Evolutionary conservation across 2,329 filamentous ascomycete species (phyloP).

Genomic region (Orbilia brochopaga): DNA sequence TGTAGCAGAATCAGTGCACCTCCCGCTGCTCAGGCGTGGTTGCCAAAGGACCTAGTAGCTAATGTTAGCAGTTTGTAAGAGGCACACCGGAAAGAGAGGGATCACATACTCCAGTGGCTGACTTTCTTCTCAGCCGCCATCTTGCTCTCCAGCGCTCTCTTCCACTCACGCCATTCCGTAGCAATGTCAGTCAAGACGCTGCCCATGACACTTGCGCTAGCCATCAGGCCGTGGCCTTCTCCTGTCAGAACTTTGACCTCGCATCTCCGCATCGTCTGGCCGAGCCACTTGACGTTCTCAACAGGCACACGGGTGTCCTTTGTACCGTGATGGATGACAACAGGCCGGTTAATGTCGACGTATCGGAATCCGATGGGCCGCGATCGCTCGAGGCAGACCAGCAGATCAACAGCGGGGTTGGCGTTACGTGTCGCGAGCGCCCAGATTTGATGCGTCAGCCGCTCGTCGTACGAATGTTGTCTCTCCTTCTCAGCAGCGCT

Average conservation of each 20-base stretch:
- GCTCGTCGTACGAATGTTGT: constrained; percentile 77
- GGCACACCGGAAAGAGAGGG: not conserved
- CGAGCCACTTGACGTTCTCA: constrained; percentile 93
- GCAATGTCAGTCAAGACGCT: constrained; percentile 93
- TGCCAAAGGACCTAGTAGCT: constrained; percentile 35
- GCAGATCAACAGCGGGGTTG: constrained; percentile 89
- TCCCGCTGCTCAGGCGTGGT: constrained; percentile 45
- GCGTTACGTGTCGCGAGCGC: constrained; percentile 86
- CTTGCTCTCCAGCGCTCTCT: constrained; percentile 61
- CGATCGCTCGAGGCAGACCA: constrained; percentile 88
- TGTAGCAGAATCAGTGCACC: constrained; percentile 26
- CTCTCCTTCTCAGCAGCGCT: constrained; percentile 73
- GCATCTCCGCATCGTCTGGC: constrained; percentile 89
- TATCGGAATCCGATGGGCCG: constrained; percentile 95
- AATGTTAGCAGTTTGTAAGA: constrained; percentile 9
- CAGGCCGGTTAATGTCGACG: constrained; percentile 87
- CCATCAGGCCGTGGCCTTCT: constrained; percentile 95
- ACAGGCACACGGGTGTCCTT: constrained; percentile 90
- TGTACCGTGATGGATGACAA: constrained; percentile 92
- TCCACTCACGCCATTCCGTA: constrained; percentile 91
- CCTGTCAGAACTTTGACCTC: constrained; percentile 89
- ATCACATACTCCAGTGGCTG: constrained; percentile 42
- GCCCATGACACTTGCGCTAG: constrained; percentile 89
- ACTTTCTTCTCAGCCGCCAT: constrained; percentile 37
- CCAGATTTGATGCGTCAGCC: constrained; percentile 93